phyloP scores from a whole-genome alignment of 345 rosid species.

The Nasturtium officinale region DNA sequence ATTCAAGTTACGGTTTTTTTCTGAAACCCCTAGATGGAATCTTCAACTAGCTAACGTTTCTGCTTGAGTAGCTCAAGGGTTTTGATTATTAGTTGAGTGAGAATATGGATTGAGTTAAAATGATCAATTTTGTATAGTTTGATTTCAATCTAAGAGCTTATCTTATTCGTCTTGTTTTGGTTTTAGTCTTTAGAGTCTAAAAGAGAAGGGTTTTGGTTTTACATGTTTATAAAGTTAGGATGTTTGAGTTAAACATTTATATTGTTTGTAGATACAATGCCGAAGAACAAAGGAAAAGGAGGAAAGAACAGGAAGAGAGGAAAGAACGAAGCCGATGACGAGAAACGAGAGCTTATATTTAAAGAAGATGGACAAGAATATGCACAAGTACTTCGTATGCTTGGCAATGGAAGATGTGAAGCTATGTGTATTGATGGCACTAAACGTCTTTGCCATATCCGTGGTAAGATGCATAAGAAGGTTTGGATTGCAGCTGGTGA shows the following conservation, averaged over 20 bases:
- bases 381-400: constrained; percentile 75
- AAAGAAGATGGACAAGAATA: constrained; percentile 82
- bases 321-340: constrained; percentile 78
- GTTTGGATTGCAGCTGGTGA: constrained; percentile 91
- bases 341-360: constrained; percentile 75
- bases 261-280: constrained; percentile 48
- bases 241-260: neutral
- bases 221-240: neutral
- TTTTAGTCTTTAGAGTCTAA: neutral
- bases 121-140: neutral
- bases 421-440: constrained; percentile 69
- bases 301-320: constrained; percentile 91
- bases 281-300: constrained; percentile 89
- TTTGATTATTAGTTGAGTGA: neutral
- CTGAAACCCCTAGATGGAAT: constrained; percentile 20
- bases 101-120: neutral
- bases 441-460: constrained; percentile 72
- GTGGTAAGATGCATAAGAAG: constrained; percentile 87
- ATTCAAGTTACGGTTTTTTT: neutral
- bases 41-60: neutral
- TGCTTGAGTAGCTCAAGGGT: neutral
- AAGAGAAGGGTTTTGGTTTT: neutral
- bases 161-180: neutral
- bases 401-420: constrained; percentile 74
- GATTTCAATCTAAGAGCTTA: neutral